Conservation (phyloP, 2,329 filamentous ascomycete species). For the Neurospora sp. region DNA sequence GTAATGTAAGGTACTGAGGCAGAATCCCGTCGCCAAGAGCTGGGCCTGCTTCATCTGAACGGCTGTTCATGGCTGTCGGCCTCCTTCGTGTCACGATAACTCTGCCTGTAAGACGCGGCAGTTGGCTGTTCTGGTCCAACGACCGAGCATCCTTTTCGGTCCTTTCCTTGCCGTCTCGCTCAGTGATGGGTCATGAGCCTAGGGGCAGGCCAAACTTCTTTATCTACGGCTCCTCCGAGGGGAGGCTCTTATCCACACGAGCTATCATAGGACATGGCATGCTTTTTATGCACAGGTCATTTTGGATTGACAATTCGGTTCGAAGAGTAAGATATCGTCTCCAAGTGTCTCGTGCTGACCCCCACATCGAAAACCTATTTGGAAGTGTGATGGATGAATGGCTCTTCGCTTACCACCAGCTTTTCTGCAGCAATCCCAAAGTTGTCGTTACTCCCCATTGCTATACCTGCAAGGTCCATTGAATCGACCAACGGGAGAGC, state of each 20-base stretch:
- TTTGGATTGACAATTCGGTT: background rate
- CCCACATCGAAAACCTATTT: background rate
- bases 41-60: slow-evolving; percentile 13
- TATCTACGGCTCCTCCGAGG: background rate
- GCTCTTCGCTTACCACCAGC: slow-evolving; percentile 6
- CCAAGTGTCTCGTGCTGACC: background rate
- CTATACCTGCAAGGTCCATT: background rate
- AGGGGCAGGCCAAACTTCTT: background rate
- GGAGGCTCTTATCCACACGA: background rate
- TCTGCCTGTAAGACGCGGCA: background rate
- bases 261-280: background rate
- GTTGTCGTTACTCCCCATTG: background rate
- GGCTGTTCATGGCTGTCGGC: background rate
- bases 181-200: background rate
- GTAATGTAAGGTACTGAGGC: slow-evolving; percentile 15
- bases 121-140: background rate
- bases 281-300: background rate
- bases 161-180: background rate
- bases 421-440: slow-evolving; percentile 10
- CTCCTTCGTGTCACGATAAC: background rate
- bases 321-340: background rate
- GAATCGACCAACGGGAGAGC: background rate
- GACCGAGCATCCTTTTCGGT: background rate
- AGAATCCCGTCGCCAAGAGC: slow-evolving; percentile 16
- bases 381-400: background rate